Percentiles rank a stretch among this genome's conserved stretches.
Evolutionary conservation across 106 monocot genomes (phyloP).

Genomic region (Triglochin maritima): DNA sequence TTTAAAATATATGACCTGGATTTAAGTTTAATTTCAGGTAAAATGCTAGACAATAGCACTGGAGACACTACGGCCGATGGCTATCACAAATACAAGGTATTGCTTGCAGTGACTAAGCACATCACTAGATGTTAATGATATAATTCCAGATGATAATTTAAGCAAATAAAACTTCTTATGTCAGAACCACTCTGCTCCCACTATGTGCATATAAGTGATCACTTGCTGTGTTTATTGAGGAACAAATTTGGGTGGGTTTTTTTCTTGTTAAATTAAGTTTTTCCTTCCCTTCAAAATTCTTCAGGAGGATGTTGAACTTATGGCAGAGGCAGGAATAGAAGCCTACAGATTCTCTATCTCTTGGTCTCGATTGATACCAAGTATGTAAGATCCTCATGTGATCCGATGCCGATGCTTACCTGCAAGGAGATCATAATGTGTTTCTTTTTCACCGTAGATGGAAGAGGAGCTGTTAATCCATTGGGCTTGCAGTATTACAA

Average conservation of each 20-base stretch:
- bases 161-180: too few relatives aligned
- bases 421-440: too few relatives aligned
- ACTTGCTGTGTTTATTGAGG: too few relatives aligned
- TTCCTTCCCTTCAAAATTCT: neutral
- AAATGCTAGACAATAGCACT: constrained; percentile 29
- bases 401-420: too few relatives aligned
- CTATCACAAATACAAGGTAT: constrained; percentile 46
- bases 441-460: constrained; percentile 15
- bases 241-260: too few relatives aligned
- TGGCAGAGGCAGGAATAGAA: constrained; percentile 45
- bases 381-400: constrained; percentile 7
- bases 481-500: constrained; percentile 45
- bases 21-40: constrained; percentile 5
- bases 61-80: constrained; percentile 36
- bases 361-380: constrained; percentile 52
- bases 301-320: constrained; percentile 42
- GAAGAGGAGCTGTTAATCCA: constrained; percentile 41
- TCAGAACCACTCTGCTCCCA: too few relatives aligned
- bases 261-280: too few relatives aligned
- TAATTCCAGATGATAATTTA: too few relatives aligned
- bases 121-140: too few relatives aligned
- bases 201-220: too few relatives aligned
- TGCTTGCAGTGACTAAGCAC: too few relatives aligned
- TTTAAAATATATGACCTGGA: too few relatives aligned
- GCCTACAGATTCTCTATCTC: constrained; percentile 58